Base-by-base conservation (phyloP, 192 early-diverging fungal genomes). In the Entomortierella parvispora region DNA sequence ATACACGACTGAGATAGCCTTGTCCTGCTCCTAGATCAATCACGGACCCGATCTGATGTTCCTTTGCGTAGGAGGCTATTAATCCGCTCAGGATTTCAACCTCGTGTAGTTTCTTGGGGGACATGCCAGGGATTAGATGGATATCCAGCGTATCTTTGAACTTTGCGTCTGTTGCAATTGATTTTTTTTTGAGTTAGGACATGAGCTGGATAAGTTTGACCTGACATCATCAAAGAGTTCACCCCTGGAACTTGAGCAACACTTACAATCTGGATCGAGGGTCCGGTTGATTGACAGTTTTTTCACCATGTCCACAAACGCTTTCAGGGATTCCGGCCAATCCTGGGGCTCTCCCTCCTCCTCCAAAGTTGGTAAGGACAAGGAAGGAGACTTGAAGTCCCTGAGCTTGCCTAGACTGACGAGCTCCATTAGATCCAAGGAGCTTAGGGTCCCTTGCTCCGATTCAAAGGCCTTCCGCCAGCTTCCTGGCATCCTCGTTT, bases 11-110 rank as follows among this genome's bases (percentile, higher is more conserved):
- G 9, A 93, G 69, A 59, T 94, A 94, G 1, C 92, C 93, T 62
- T 94, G 93, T 2, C 93, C 93, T 42, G 91, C 91, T 18, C 93
- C 93, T 12, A 94, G 62, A 71, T 94, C 92, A 34, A 94, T 76
- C 7, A 93, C 82, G 3, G 83, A 78, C 17, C 67, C 69, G 31
- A 89, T 79, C 2, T 59, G n/a, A 22, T 79, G 61, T 6, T 77
- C 65, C 29, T 66, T 58, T 11, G 90, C 86, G 15, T 91, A 50
- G 18, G 81, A 67, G 20, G 84, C 68, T 55, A 93, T 92, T 20
- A 92, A 49, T 3, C 81, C 58, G 10, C 87, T 84, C 60, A 92
- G 68, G 20, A 81, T 69, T 57, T 85, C 86, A 20, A 91, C 90
- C 67, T 94, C 92, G 51, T 91, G 89, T 29, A 85, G 51, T 69